Evolutionary conservation across 179 eudicot species (phyloP).

Genomic region (Camellia oleifera): DNA sequence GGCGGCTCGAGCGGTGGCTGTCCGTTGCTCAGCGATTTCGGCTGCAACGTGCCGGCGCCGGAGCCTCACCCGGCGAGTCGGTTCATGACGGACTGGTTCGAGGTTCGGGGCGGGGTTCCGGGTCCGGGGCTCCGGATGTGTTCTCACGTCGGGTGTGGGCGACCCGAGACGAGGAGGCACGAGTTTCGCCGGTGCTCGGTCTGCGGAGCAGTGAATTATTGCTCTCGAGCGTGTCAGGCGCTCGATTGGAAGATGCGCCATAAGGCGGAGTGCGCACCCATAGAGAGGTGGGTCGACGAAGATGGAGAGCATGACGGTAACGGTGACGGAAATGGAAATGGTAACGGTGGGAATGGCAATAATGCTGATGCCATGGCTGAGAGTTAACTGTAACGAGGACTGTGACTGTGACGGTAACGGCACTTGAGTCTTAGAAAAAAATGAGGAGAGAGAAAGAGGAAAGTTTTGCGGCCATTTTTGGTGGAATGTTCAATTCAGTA

Average conservation of each 20-base stretch:
- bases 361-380: background rate
- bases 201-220: conserved; percentile 34
- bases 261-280: conserved; percentile 30
- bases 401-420: conserved; percentile 17
- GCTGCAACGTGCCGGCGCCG: conserved; percentile 48
- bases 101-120: conserved; percentile 9
- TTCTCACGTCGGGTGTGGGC: conserved; percentile 30
- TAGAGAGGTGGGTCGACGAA: conserved; percentile 22
- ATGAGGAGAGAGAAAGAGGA: background rate
- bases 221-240: conserved; percentile 43
- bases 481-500: background rate
- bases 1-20: conserved; percentile 23
- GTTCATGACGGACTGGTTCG: conserved; percentile 52
- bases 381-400: conserved; percentile 12
- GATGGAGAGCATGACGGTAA: conserved; percentile 8
- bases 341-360: background rate
- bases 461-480: background rate
- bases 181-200: conserved; percentile 40
- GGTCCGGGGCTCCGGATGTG: conserved; percentile 28
- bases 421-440: conserved; percentile 8
- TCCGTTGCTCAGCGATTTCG: conserved; percentile 54
- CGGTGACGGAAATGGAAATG: conserved; percentile 9
- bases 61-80: conserved; percentile 56
- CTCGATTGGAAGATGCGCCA: conserved; percentile 41
- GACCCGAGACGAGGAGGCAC: conserved; percentile 35